Base-by-base conservation (phyloP, 2,329 filamentous ascomycete genomes). In the Alternaria ethzedia region DNA sequence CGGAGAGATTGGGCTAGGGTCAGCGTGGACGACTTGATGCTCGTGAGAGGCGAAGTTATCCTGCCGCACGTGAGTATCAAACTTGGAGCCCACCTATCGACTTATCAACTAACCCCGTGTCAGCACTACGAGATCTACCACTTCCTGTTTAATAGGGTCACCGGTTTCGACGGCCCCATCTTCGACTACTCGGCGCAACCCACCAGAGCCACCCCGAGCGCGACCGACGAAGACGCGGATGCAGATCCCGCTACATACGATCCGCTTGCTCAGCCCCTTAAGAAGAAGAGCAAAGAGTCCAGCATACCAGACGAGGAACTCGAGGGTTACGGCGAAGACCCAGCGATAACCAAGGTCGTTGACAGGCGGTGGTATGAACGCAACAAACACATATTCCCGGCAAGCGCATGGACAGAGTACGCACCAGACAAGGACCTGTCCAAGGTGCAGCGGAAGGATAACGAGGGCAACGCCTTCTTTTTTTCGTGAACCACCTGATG, bases 111-210 rank as follows among this genome's bases (percentile, higher is more conserved):
- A 9, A 41, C n/a, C 2, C 4, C 12, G 21, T 26, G 50, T 8
- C 76, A 98, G 93, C 96, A 99, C 80, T 97, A 96, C 77, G 95
- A 98, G 69, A 94, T 99, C 78, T 96, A 98, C 79, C 96, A 95
- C 82, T 98, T 99, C 82, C 89, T 97, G 77, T 91, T 97, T 79
- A 97, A 98, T 79, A 93, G 91, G 74, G 91, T 89, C 25, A 80
- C 88, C 2, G 92, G 91, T 2, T 90, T 92, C n/a, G 88, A 89
- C 41, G 90, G 91, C 55, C 84, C 83, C 6, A 83, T 99, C 10
- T 98, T 99, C 79, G 86, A 93, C 74, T 97, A 94, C 79, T 87
- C 87, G 32, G 78, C 83, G 23, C 80, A 85, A 46, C 79, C 82
- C 2, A 85, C 83, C 0, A 70, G 79, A 41, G 78, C 80, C 1